A percentile compares a stretch with the other conserved stretches of the same genome.
phyloP scores from a whole-genome alignment of 129 eudicot genomes.

The Flaveria ramosissima region DNA sequence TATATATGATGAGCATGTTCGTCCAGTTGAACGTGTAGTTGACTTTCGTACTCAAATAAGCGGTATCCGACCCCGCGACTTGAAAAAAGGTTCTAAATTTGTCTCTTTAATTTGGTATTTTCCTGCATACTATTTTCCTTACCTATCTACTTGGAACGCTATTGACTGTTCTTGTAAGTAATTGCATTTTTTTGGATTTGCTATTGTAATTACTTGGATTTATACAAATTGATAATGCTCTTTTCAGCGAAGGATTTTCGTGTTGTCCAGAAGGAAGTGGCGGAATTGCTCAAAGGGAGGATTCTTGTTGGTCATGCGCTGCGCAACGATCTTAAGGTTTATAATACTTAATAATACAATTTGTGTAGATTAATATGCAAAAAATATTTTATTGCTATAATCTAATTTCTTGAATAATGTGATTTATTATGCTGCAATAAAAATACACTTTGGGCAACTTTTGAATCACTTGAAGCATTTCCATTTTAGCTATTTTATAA shows the following conservation, averaged over 20 bases:
- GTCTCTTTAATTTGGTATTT: neutral
- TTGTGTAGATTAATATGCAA: too few species aligned
- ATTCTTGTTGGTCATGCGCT: conserved; percentile 97
- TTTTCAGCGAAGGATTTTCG: conserved; percentile 84
- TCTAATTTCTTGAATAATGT: neutral
- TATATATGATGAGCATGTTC: conserved; percentile 88
- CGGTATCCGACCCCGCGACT: conserved; percentile 88
- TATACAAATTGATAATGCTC: conserved; percentile 20
- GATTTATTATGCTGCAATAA: neutral
- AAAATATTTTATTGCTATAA: neutral
- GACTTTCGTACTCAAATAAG: conserved; percentile 95
- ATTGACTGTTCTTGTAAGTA: neutral
- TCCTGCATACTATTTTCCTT: conserved; percentile 12
- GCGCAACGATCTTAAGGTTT: conserved; percentile 90
- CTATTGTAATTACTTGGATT: conserved; percentile 12
- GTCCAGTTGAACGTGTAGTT: conserved; percentile 90
- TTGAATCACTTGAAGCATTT: neutral
- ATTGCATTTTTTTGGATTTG: neutral
- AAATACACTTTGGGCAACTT: neutral
- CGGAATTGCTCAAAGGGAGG: conserved; percentile 80
- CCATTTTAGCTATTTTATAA: neutral
- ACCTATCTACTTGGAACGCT: neutral
- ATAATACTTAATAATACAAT: neutral
- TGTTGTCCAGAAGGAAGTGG: conserved; percentile 86
- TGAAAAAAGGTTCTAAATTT: conserved; percentile 61